phyloP scores from a whole-genome alignment of 2,329 filamentous ascomycete genomes.

The Xylariales sp. region DNA sequence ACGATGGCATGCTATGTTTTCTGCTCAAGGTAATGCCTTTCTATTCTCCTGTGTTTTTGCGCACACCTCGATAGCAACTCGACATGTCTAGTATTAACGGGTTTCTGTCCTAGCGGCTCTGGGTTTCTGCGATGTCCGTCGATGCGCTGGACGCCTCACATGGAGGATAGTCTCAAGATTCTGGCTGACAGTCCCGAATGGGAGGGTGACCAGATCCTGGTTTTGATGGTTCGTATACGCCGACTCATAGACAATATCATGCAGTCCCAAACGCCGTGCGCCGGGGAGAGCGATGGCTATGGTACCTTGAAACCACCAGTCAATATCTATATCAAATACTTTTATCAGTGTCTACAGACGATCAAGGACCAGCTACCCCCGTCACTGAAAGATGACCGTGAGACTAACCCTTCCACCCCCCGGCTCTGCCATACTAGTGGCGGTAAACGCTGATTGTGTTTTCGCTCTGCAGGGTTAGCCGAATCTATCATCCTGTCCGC shows the following conservation, averaged over 20 bases:
- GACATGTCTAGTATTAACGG: not conserved
- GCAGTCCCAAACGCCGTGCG: conserved; percentile 34
- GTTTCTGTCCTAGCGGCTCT: conserved; percentile 37
- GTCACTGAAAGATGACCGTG: conserved; percentile 48
- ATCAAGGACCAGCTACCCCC: conserved; percentile 44
- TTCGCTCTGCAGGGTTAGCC: conserved; percentile 49
- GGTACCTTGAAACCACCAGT: conserved; percentile 37
- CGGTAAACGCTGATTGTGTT: not conserved
- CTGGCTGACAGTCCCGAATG: conserved; percentile 60
- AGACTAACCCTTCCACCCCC: conserved; percentile 25
- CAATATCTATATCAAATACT: conserved; percentile 48
- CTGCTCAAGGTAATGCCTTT: conserved; percentile 45
- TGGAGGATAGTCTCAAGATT: conserved; percentile 66
- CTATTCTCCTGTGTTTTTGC: not conserved
- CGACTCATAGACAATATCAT: conserved; percentile 44
- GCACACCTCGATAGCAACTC: not conserved
- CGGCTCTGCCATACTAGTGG: not conserved
- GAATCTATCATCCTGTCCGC: conserved; percentile 51
- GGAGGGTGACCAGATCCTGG: conserved; percentile 62
- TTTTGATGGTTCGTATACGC: conserved; percentile 45
- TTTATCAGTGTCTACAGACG: conserved; percentile 45
- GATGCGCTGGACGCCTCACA: conserved; percentile 67
- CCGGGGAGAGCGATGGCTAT: conserved; percentile 15
- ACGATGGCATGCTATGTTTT: conserved; percentile 47
- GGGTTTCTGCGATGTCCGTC: conserved; percentile 44